Evolutionary conservation across 2,329 filamentous ascomycete species (phyloP), one percentile per base, ranked within the genome.

Genomic region (Cryphonectria naterciae): DNA sequence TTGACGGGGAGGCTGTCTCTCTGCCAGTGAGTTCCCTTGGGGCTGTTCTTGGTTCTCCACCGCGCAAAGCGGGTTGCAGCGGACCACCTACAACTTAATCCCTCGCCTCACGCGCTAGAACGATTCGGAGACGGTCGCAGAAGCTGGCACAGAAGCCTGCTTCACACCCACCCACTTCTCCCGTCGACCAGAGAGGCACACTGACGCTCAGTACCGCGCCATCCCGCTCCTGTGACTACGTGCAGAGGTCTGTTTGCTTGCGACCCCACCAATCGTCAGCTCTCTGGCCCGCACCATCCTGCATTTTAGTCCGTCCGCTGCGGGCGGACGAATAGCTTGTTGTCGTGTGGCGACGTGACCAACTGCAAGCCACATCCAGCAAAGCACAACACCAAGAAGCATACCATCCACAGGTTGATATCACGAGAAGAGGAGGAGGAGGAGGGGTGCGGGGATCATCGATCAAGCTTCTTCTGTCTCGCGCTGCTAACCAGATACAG

Each of bases 61-160:
- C 37, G 37, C 25, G 19, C 25, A 7, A 4, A 41, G 37, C 39
- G 65, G 52, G 54, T 60, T 49, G 66, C 56, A n/a, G 58, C 58
- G 58, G 35, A 39, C 28, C 28, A 19, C 17, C 19, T 13, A 39
- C 25, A 28, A 35, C 41, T 54, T 28, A 6, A 49, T 54, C 35
- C 58, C 66, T 70, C 68, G 68, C 70, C 70, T 68, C 68, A 69
- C 68, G 64, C 70, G 70, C 70, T 72, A 72, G 70, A 72, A 72
- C 56, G n/a, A 41, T 28, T 19, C 60, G 25, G 35, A 41, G 37
- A 37, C 60, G 35, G 19, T 32, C 60, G 56, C 37, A 62, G 70
- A 72, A 72, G 68, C 56, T 68, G 61, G 70, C 39, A 54, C 70
- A 61, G 70, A 72, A 72, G 70, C 68, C 65, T 68, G 68, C 70